Conservation (phyloP, 257 asterid genomes). For the Nicotiana sylvestris region DNA sequence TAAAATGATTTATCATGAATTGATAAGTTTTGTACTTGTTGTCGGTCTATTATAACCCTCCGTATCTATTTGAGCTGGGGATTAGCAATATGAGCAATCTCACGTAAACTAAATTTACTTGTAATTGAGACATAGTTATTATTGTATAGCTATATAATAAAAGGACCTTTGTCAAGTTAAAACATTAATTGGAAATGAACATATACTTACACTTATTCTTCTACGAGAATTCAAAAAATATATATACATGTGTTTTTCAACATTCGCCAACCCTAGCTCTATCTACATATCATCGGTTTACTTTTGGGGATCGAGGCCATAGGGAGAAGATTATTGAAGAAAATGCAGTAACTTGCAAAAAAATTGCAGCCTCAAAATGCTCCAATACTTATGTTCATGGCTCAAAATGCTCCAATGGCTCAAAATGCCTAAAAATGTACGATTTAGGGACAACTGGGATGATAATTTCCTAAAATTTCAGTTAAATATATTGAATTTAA, state of each 20-base stretch:
- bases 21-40: too few species aligned
- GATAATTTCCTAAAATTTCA: not conserved
- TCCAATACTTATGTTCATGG: not conserved
- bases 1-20: too few species aligned
- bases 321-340: too few species aligned
- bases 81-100: too few species aligned
- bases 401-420: not conserved
- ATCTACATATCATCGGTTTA: not conserved
- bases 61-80: too few species aligned
- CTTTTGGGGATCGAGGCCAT: too few species aligned
- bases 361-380: not conserved
- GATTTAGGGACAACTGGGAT: not conserved
- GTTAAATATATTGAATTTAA: not conserved
- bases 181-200: not conserved
- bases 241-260: not conserved
- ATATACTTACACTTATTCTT: not conserved
- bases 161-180: not conserved
- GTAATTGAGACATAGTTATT: too few species aligned
- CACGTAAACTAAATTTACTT: too few species aligned
- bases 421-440: not conserved
- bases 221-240: not conserved
- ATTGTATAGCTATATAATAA: not conserved
- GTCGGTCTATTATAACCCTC: too few species aligned
- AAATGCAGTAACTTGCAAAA: not conserved
- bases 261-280: not conserved